A percentile compares a stretch with the other conserved stretches of the same genome.
Evolutionary conservation across 331 rosid genomes (phyloP).

Genomic region (Acacia pycnantha): DNA sequence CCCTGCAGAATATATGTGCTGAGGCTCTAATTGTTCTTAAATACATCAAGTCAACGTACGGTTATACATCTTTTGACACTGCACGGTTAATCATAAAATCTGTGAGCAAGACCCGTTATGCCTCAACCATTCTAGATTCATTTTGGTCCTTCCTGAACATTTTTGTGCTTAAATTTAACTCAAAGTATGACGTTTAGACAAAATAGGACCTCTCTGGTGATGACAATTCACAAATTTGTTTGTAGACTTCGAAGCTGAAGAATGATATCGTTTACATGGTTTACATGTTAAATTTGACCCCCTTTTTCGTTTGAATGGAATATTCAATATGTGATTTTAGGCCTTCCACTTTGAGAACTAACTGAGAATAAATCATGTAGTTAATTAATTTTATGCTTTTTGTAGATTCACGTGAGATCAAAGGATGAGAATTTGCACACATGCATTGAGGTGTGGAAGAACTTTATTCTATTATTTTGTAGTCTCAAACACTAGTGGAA

Average conservation of each 20-base stretch:
- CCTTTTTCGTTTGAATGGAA: constrained; percentile 8
- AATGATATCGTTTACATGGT: neutral
- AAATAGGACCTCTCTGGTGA: neutral
- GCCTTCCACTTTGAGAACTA: neutral
- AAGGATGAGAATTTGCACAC: constrained; percentile 60
- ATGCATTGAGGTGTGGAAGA: constrained; percentile 74
- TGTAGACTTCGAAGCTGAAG: neutral
- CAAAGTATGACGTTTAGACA: neutral
- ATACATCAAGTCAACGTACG: neutral
- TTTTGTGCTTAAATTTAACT: neutral
- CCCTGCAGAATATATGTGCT: neutral
- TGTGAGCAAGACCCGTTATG: neutral
- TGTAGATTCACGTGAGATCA: constrained; percentile 89
- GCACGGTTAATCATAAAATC: neutral
- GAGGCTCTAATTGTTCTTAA: constrained; percentile 4
- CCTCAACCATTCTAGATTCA: constrained; percentile 8
- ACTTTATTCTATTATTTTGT: neutral
- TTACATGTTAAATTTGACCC: neutral
- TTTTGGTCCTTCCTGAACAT: neutral
- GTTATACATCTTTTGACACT: neutral
- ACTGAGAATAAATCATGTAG: neutral
- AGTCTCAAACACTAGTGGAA: neutral
- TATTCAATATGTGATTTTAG: neutral
- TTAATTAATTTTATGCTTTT: constrained; percentile 37
- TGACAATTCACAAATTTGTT: neutral